Percentiles rank a stretch among this genome's conserved stretches.
Conservation (phyloP, 306 rosid genomes). For the Luffa aegyptiaca region DNA sequence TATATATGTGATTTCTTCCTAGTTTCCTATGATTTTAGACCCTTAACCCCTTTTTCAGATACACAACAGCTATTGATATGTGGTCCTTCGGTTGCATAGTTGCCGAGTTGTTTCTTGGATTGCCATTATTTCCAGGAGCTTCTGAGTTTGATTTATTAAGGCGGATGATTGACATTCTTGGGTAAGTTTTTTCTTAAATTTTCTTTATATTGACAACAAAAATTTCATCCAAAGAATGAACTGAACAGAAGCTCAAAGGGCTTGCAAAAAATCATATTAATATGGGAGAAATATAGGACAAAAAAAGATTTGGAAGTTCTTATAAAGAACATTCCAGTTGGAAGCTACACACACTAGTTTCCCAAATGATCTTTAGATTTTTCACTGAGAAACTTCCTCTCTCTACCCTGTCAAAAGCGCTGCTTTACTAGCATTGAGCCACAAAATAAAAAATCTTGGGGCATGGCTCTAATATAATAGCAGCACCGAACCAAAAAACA, state of each 20-base stretch:
- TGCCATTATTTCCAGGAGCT: constrained; percentile 97
- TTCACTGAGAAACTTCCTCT: not conserved
- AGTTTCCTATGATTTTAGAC: not conserved
- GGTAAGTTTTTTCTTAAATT: constrained; percentile 37
- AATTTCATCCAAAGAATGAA: not conserved
- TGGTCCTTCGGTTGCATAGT: constrained; percentile 99
- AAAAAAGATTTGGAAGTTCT: not conserved
- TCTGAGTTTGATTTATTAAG: constrained; percentile 89
- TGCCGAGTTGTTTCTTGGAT: constrained; percentile 93
- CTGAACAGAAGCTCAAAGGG: not conserved
- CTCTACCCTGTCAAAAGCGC: not conserved
- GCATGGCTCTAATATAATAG: not conserved
- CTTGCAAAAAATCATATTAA: not conserved
- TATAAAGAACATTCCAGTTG: not conserved
- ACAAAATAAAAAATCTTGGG: not conserved
- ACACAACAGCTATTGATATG: constrained; percentile 97
- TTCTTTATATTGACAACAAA: not conserved
- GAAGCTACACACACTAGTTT: not conserved
- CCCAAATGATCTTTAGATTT: not conserved
- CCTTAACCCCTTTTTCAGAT: constrained; percentile 56
- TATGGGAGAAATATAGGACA: not conserved
- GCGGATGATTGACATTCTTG: constrained; percentile 92
- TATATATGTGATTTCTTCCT: not conserved
- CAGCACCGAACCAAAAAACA: not conserved
- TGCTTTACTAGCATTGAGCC: not conserved